A percentile compares a stretch with the other conserved stretches of the same genome.
phyloP scores from a whole-genome alignment of 2,329 filamentous ascomycete species.

The Claviceps citrina region DNA sequence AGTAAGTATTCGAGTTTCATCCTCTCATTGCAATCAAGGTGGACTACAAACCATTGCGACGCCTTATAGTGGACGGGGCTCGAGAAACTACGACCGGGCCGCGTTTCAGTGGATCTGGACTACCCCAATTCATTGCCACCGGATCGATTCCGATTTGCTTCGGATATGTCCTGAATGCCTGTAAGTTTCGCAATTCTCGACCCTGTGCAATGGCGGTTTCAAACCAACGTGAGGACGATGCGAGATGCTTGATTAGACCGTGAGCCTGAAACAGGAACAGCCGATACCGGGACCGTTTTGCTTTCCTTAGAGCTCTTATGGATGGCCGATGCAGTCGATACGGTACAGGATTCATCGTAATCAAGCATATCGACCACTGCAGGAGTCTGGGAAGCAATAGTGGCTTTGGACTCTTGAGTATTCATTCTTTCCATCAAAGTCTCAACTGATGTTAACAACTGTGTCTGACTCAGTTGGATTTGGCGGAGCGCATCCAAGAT shows the following conservation, averaged over 20 bases:
- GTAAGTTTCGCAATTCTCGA: background rate
- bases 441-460: slow-evolving; percentile 26
- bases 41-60: slow-evolving; percentile 54
- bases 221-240: slow-evolving; percentile 37
- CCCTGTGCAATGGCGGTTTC: background rate
- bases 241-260: slow-evolving; percentile 36
- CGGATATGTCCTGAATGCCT: slow-evolving; percentile 55
- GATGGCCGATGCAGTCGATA: background rate
- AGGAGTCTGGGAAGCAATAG: slow-evolving; percentile 3
- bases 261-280: slow-evolving; percentile 14
- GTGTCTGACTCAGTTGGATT: slow-evolving; percentile 27
- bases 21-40: background rate
- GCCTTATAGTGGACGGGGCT: slow-evolving; percentile 56
- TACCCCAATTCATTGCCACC: slow-evolving; percentile 77
- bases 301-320: background rate
- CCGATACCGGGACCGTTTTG: background rate
- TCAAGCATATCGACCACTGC: background rate
- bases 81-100: slow-evolving; percentile 83
- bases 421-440: slow-evolving; percentile 19
- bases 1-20: background rate
- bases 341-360: background rate
- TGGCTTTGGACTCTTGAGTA: slow-evolving; percentile 6
- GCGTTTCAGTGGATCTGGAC: slow-evolving; percentile 54
- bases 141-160: slow-evolving; percentile 89
- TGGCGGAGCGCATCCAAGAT: slow-evolving; percentile 21